A percentile compares a stretch with the other conserved stretches of the same genome.
phyloP scores from a whole-genome alignment of 805 yeast genomes.

The Trichomonascus vanleenenianus region DNA sequence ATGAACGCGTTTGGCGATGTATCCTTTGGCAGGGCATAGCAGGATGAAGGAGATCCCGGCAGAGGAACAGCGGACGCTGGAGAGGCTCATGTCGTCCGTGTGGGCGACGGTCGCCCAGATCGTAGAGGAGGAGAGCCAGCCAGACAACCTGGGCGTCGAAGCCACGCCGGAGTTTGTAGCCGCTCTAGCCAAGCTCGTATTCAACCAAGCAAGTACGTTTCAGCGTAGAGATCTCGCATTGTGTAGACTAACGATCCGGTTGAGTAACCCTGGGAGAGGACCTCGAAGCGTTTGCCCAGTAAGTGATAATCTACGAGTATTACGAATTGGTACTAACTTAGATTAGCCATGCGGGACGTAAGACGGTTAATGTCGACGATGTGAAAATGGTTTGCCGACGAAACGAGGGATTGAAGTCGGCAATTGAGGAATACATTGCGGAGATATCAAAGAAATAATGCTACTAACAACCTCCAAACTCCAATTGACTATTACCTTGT shows the following conservation, averaged over 20 bases:
- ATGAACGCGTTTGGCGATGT: too few species aligned
- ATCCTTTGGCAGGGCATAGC: too few species aligned
- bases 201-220: conserved; percentile 22
- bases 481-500: too few species aligned
- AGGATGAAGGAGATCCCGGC: too few species aligned
- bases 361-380: conserved; percentile 22
- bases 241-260: conserved; percentile 7
- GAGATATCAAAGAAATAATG: not conserved
- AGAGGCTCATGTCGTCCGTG: conserved; percentile 22
- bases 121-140: conserved; percentile 23
- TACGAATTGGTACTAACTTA: not conserved
- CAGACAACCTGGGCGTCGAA: conserved; percentile 11
- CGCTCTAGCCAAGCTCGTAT: conserved; percentile 27
- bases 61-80: not conserved
- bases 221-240: not conserved
- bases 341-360: conserved; percentile 26
- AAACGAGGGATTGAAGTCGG: conserved; percentile 21
- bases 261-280: conserved; percentile 23
- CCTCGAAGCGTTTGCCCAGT: conserved; percentile 25
- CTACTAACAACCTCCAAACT: too few species aligned
- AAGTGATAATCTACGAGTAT: conserved; percentile 7
- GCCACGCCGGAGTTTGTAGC: conserved; percentile 28
- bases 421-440: conserved; percentile 17
- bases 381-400: conserved; percentile 26
- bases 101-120: conserved; percentile 26